Evolutionary conservation across 2,329 filamentous ascomycete genomes (phyloP), one percentile per base, ranked within the genome.

Genomic region (Xylaria hypoxylon): DNA sequence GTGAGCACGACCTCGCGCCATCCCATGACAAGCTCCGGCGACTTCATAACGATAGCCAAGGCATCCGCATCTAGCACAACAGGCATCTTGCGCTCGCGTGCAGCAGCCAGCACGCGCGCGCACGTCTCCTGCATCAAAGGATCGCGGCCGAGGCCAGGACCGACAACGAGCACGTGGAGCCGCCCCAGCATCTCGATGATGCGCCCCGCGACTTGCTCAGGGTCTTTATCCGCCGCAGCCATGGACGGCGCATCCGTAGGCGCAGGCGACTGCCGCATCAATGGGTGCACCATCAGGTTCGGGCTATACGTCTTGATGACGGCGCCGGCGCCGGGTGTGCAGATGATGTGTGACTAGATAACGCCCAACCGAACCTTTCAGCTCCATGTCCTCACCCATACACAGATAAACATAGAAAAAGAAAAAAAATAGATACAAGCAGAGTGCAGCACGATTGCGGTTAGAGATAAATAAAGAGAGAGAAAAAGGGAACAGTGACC

Each of bases 291-390:
- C 95, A 99, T 99, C 31, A 99, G 85, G 78, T 98, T 97, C 2
- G 96, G 96, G 22, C 94, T 97, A 83, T 98, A 99, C 3, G 93
- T 93, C 83, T 99, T 99, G 81, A 99, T 97, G 42, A 97, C 94
- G 75, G 88, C 85, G 52, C 87, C 93, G 2, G 96, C 96, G 61
- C 87, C 91, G 10, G 92, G 93, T 67, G 97, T 97, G 84, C 96
- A 99, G 76, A 99, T 97, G 69, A 99, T 91, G 81, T 97, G 95
- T 70, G 91, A 93, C 93, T 93, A 60, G 33, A 61, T 26, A 33
- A 13, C 3, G 15, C 24, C n/a, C 3, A 62, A 17, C 31, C n/a
- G 33, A 61, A 10, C 31, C 10, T n/a, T 15, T 62, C 33, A 65
- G 62, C 38, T 40, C 19, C 15, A n/a, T 44, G 13, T 13, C 13